Evolutionary conservation across 192 early-diverging fungal genomes (phyloP).

Genomic region (Podila minutissima): DNA sequence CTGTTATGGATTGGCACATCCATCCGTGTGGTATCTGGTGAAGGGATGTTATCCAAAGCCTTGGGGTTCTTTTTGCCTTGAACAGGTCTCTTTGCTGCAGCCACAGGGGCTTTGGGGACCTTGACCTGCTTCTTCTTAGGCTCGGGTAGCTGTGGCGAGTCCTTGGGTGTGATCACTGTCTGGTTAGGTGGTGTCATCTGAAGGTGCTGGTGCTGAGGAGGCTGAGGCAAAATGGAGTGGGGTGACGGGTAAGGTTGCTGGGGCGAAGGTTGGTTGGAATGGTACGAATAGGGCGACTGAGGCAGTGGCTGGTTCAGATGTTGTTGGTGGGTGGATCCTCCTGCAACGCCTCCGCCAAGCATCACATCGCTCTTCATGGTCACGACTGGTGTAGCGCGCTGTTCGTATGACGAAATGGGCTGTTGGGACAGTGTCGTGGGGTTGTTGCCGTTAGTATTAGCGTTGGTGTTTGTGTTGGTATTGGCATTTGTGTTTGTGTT

Average conservation of each 20-base stretch:
- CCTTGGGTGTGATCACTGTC: conserved; percentile 44
- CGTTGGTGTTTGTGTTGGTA: not conserved
- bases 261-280: conserved; percentile 42
- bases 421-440: conserved; percentile 41
- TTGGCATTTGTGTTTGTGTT: not conserved
- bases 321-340: not conserved
- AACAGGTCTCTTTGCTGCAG: conserved; percentile 24
- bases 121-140: conserved; percentile 44
- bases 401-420: conserved; percentile 32
- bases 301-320: conserved; percentile 29
- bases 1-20: conserved; percentile 15
- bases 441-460: conserved; percentile 8
- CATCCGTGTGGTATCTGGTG: conserved; percentile 20
- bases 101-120: conserved; percentile 22
- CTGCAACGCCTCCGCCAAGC: conserved; percentile 14
- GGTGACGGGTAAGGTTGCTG: conserved; percentile 48
- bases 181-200: conserved; percentile 39
- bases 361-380: conserved; percentile 37
- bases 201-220: conserved; percentile 37
- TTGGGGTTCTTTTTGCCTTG: conserved; percentile 40
- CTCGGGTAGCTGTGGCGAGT: conserved; percentile 42
- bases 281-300: conserved; percentile 44
- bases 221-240: conserved; percentile 38
- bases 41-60: conserved; percentile 22
- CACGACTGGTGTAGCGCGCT: conserved; percentile 29